A percentile compares a stretch with the other conserved stretches of the same genome.
Conservation (phyloP, 2,329 filamentous ascomycete species). For the Sclerotiophoma versabilis region DNA sequence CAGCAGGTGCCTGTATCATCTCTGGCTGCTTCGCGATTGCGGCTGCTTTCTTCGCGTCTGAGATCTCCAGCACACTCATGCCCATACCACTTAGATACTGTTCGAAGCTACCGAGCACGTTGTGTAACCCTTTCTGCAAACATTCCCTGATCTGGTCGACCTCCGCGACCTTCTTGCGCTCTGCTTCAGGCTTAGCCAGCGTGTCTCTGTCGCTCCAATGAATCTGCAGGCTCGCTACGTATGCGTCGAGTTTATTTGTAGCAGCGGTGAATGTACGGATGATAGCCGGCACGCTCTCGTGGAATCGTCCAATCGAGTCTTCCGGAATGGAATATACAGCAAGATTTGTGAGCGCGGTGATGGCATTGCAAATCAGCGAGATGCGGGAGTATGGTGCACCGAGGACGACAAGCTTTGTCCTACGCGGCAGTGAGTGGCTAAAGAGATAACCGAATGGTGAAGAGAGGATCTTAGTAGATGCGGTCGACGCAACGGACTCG, state of each 20-base stretch:
- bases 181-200: constrained; percentile 52
- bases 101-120: constrained; percentile 75
- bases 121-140: constrained; percentile 69
- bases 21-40: constrained; percentile 27
- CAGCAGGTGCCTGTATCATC: constrained; percentile 28
- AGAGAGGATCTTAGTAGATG: constrained; percentile 34
- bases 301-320: constrained; percentile 86
- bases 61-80: constrained; percentile 73
- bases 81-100: constrained; percentile 75
- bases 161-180: constrained; percentile 60
- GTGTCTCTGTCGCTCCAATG: constrained; percentile 83
- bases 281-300: constrained; percentile 77
- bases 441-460: constrained; percentile 71
- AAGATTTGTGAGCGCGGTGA: constrained; percentile 72
- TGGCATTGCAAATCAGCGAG: constrained; percentile 56
- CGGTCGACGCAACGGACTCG: constrained; percentile 36
- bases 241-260: constrained; percentile 72
- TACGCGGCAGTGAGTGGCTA: constrained; percentile 71
- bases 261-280: constrained; percentile 75
- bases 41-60: constrained; percentile 59
- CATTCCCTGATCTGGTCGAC: constrained; percentile 73
- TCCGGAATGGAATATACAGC: constrained; percentile 77
- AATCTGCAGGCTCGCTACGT: constrained; percentile 64
- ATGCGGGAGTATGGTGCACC: constrained; percentile 74
- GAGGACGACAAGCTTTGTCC: constrained; percentile 71